Evolutionary conservation across 2,329 filamentous ascomycete genomes (phyloP).

Genomic region (Cryphonectria radicalis): DNA sequence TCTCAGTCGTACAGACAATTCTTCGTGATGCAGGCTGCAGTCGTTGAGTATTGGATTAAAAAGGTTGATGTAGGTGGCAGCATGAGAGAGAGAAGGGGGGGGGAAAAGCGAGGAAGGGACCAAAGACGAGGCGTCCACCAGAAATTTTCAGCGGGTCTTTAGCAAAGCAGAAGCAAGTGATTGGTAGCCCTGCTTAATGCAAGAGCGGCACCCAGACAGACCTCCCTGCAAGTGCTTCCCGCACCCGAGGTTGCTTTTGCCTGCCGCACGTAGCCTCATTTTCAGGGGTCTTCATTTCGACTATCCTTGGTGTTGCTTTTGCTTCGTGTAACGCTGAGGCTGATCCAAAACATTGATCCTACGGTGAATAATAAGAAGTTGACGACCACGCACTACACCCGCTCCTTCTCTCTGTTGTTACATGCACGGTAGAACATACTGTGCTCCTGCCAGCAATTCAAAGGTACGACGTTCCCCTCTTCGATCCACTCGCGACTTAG

Average conservation of each 20-base stretch:
- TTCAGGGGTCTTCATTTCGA: constrained; percentile 7
- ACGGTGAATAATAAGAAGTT: not conserved
- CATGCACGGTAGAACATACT: not conserved
- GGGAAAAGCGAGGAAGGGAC: not conserved
- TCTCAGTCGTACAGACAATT: not conserved
- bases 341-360: not conserved
- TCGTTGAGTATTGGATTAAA: not conserved
- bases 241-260: not conserved
- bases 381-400: not conserved
- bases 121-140: not conserved
- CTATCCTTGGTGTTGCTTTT: not conserved
- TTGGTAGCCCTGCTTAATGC: constrained; percentile 14
- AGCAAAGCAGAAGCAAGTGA: not conserved
- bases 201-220: constrained; percentile 13
- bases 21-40: not conserved
- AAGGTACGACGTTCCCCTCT: constrained; percentile 6
- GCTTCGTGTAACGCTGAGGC: not conserved
- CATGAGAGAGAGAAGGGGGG: not conserved
- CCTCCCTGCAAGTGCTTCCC: not conserved
- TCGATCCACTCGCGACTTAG: constrained; percentile 2
- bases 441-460: not conserved
- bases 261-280: constrained; percentile 11
- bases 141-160: constrained; percentile 27
- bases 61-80: not conserved
- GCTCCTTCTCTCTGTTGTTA: not conserved